Percentiles rank a stretch among this genome's conserved stretches.
phyloP scores from a whole-genome alignment of 768 basidiomycete genomes.

The Kondoa malvinella region DNA sequence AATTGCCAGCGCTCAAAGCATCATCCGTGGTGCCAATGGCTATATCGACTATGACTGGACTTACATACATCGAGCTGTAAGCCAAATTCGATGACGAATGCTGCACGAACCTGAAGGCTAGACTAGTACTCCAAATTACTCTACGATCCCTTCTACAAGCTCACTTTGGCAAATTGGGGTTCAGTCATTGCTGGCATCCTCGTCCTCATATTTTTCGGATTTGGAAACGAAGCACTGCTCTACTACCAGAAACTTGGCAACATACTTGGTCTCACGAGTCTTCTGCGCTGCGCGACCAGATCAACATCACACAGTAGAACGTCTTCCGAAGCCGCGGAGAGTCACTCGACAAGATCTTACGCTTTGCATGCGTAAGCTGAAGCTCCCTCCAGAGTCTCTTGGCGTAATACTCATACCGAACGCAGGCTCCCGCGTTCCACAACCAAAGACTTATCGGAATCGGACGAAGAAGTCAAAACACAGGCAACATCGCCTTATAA shows the following conservation, averaged over 20 bases:
- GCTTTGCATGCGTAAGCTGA: too few relatives aligned
- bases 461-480: too few relatives aligned
- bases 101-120: neutral
- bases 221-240: constrained; percentile 11
- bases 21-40: neutral
- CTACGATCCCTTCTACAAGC: neutral
- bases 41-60: neutral
- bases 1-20: neutral
- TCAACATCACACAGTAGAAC: neutral
- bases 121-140: neutral
- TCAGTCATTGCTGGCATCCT: constrained; percentile 12
- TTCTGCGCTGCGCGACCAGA: too few relatives aligned
- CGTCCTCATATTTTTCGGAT: constrained; percentile 15
- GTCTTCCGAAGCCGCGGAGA: neutral
- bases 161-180: constrained; percentile 2
- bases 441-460: too few relatives aligned
- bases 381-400: too few relatives aligned
- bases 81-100: neutral
- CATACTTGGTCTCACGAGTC: neutral
- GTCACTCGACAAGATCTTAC: too few relatives aligned
- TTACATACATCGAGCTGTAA: neutral
- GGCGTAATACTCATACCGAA: too few relatives aligned
- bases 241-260: constrained; percentile 8
- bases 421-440: too few relatives aligned
- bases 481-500: too few relatives aligned